These are phyloP conservation scores for Hyaloperonospora arabidopsidis DNA, from an alignment of 352 stramenopile species.

Conservation along the genomic window DNA sequence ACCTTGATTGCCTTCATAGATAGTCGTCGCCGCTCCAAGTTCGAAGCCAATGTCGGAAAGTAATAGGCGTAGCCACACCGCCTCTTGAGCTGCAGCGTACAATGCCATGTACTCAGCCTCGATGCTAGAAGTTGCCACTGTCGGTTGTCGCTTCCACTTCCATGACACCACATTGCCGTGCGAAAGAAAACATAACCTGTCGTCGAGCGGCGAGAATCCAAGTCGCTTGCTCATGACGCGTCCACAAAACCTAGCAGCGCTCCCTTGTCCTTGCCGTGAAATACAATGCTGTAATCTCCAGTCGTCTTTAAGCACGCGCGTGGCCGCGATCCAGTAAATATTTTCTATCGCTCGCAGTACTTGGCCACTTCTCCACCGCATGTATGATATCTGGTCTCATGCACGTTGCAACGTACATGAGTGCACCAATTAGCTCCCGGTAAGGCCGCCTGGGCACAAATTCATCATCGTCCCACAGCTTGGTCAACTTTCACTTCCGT, in stretches of 20 bases:
- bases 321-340: background rate
- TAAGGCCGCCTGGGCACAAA: background rate
- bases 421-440: background rate
- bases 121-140: background rate
- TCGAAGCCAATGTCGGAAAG: background rate
- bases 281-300: background rate
- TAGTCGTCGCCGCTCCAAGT: background rate
- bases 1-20: background rate
- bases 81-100: background rate
- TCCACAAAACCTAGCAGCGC: background rate
- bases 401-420: background rate
- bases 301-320: background rate
- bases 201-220: background rate
- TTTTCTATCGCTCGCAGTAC: background rate
- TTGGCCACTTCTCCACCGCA: background rate
- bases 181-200: background rate
- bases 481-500: background rate
- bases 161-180: background rate
- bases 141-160: background rate
- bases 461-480: background rate
- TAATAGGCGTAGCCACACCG: background rate
- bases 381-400: background rate
- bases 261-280: background rate
- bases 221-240: too few species aligned
- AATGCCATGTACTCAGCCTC: background rate